Evolutionary conservation across 768 basidiomycete species (phyloP), one percentile per base, ranked within the genome.

Genomic region (Udeniomyces megalosporus): DNA sequence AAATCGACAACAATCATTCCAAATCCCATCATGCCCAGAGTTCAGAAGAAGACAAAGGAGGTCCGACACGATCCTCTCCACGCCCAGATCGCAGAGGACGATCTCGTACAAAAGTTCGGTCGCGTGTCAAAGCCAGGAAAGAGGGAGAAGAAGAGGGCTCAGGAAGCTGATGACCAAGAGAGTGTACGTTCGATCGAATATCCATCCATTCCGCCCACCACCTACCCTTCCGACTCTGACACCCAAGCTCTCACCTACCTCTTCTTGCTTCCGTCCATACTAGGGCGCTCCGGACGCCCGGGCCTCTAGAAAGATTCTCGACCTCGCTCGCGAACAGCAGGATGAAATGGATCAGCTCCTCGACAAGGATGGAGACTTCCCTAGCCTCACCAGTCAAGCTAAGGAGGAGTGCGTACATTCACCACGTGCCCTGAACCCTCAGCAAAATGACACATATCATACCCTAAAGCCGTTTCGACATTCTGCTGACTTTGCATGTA

Each of bases 321-420:
- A 91, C 72, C 81, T 99, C 60, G 93, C 93, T 17, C 80, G 81
- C 70, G 84, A 87, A 68, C 93, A 99, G 74, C 91, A 96, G 74
- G 84, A 89, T 71, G 91, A 96, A 70, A 74, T 92, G 3, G 82
- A 82, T 58, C 55, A 65, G 45, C 70, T 74, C 62, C 57, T 71
- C 45, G 70, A 68, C 34, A 58, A 57, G 4, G 61, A 67, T 15
- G 62, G 60, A 4, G 66, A 59, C 32, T 67, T 68, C 32, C 62
- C 62, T 6, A n/a, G n/a, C n/a, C 46, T 38, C 8, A 38, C 38
- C 34, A 66, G 65, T 15, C 66, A 66, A 20, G 70, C 67, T 20
- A 70, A 68, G 24, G 74, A 73, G 64, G 69, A 69, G 57, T 70
- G 70, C 31, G 64, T 70, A 11, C 66, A 66, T 4, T 67, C 12